These are phyloP conservation scores for Corymbia maculata DNA, from an alignment of 345 rosid genomes.

Conservation along the genomic window DNA sequence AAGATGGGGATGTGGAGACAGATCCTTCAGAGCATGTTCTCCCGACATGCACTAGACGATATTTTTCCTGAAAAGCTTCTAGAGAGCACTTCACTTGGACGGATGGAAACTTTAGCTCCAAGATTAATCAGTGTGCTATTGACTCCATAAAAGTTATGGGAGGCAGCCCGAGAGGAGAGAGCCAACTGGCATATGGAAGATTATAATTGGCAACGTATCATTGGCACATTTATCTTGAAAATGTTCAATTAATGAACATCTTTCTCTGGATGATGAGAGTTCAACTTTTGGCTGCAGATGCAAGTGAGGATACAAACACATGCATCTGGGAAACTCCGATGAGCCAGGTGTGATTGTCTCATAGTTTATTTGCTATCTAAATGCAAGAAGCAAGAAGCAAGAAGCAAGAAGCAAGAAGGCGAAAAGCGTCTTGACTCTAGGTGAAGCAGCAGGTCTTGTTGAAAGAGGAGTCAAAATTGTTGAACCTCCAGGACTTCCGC, in stretches of 20 bases:
- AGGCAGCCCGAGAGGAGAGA: neutral
- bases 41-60: neutral
- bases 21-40: constrained; percentile 22
- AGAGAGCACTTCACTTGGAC: neutral
- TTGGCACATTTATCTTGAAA: neutral
- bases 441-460: neutral
- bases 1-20: constrained; percentile 67
- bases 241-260: neutral
- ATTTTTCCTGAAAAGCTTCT: neutral
- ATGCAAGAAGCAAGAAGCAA: neutral
- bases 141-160: neutral
- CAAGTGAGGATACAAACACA: neutral
- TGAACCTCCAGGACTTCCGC: neutral
- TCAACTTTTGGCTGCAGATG: neutral
- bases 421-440: neutral
- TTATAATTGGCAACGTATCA: neutral
- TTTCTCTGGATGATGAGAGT: neutral
- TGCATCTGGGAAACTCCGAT: neutral
- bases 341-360: neutral
- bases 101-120: neutral
- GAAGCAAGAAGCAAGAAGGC: neutral
- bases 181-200: neutral
- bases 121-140: neutral
- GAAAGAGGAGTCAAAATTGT: neutral
- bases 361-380: neutral